Evolutionary conservation across 805 yeast genomes (phyloP).

Genomic region (Metschnikowia picachoensis): DNA sequence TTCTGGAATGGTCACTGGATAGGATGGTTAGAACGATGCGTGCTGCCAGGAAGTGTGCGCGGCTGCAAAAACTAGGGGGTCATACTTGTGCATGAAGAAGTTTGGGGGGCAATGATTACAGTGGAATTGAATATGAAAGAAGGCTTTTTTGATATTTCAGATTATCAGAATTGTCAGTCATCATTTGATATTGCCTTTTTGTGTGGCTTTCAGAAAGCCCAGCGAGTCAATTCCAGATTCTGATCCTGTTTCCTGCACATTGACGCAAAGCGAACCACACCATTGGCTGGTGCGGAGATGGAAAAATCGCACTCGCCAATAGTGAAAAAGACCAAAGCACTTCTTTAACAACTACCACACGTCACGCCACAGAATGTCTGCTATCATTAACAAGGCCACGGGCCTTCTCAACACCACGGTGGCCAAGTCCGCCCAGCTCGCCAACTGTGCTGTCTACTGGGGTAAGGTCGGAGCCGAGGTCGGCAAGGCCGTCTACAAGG

Average conservation of each 20-base stretch:
- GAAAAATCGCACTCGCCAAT: slow-evolving; percentile 8
- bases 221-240: no score
- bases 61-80: no score
- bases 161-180: no score
- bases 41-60: no score
- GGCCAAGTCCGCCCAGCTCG: slow-evolving; percentile 35
- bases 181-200: no score
- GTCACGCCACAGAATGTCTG: slow-evolving; percentile 31
- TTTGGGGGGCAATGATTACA: no score
- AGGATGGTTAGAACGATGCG: no score
- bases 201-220: no score
- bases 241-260: slow-evolving; percentile 9
- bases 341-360: neutral
- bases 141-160: no score
- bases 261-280: neutral
- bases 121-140: no score
- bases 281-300: slow-evolving; percentile 13
- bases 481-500: slow-evolving; percentile 76
- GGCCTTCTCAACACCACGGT: slow-evolving; percentile 34
- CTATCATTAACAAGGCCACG: slow-evolving; percentile 40
- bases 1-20: neutral
- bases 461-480: slow-evolving; percentile 61
- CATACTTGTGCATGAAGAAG: no score
- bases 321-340: slow-evolving; percentile 4
- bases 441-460: slow-evolving; percentile 74